Base-by-base conservation (phyloP, 495 filamentous ascomycete genomes). In the Aspergillus diversus region DNA sequence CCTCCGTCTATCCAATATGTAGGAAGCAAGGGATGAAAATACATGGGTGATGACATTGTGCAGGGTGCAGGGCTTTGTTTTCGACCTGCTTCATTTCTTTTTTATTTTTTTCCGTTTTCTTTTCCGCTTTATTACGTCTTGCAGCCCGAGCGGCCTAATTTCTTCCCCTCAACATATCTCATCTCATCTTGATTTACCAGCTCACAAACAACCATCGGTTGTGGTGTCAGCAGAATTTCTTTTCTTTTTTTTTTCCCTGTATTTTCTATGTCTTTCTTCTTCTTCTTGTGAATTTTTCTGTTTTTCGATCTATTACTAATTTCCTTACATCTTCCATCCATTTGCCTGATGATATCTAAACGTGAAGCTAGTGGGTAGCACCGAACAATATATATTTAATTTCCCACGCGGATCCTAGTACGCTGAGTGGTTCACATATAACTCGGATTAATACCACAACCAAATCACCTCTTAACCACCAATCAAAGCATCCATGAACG, bases 1-100 rank as follows among this genome's bases (percentile, higher is more conserved):
- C 31, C 13, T 75, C 9, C 59, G 60, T 31, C 51, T 73, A n/a
- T 47, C 59, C 27, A 59, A 55, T 17, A 48, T 64, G 54, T 69
- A 66, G 53, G 12, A 56, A 50, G 6, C 47, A n/a, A 4, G 11
- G 47, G 27, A 31, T 50, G 47, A 17, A 16, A 9, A 6, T 11
- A 11, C 5, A 50, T 21, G 21, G 9, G 27, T 5, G 4, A 21
- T 9, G 21, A 50, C 21, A 17, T 8, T 31, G 16, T 27, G 16
- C 21, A 50, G 47, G 27, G 47, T 50, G 27, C 39, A 8, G n/a
- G 4, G 39, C n/a, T 43, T 27, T 27, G 21, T 27, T 27, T 43
- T 15, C 11, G n/a, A 11, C 4, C 11, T 5, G n/a, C n/a, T 43
- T 43, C 8, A 13, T 12, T 5, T 11, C 11, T 43, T 43, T 39